Evolutionary conservation across 352 stramenopile genomes (phyloP), one percentile per base, ranked within the genome.

Genomic region (Vaucheria bursata): DNA sequence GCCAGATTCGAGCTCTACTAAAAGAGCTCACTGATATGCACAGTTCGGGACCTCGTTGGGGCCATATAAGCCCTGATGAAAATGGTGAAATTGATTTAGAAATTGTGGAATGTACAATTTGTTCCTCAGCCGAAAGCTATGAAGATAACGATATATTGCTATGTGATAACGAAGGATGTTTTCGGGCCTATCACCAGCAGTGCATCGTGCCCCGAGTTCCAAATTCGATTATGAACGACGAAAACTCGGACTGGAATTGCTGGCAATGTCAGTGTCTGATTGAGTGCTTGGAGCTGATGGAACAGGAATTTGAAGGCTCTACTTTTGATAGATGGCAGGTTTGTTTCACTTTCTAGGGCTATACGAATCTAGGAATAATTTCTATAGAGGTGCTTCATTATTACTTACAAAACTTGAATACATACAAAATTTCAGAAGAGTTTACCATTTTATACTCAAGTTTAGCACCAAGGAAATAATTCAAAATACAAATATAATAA

Each of bases 181-280:
- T 83, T 67, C 79, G 78, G 50, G 73, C 78, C 6, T 83, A 80
- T 65, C 78, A 83, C 4, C 78, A 83, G 29, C 70, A 75, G 45
- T 83, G 78, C n/a, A 40, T 83, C 33, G 66, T 35, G 0, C 78
- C 78, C 35, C 73, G 72, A 8, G 71, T 83, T 12, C 71, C 73
- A 50, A 39, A 71, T 25, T 33, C 36, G 6, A 53, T 52, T 32
- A 80, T 83, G 70, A 65, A 77, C 18, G 67, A 71, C 8, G 36
- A 75, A 66, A 64, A 74, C 39, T 53, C 68, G 35, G 78, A 83
- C 65, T 83, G 78, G 78, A 80, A 80, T 36, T 83, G 78, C 50
- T 83, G 78, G 78, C 78, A 83, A 32, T 83, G 78, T 73, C 72
- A 83, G 72, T 83, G 78, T 39, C 52, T 83, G 29, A 34, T 33